These are phyloP conservation scores for Candida germanica DNA, from an alignment of 805 yeast genomes.

Conservation along the genomic window DNA sequence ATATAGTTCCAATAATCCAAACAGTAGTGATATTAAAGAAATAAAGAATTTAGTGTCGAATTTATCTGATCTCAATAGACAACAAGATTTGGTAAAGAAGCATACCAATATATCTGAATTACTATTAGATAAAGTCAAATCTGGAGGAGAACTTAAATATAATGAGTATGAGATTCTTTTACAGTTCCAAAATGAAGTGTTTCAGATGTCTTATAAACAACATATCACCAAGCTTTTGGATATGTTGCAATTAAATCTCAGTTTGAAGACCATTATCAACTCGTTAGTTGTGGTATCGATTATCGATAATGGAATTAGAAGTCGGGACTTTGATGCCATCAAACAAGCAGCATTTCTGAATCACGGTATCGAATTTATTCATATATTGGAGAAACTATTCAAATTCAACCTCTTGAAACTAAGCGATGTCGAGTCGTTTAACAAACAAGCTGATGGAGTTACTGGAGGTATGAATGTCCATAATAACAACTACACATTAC, in stretches of 20 bases:
- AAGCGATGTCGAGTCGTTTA: constrained; percentile 16
- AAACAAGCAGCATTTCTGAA: constrained; percentile 55
- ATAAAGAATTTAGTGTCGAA: constrained; percentile 71
- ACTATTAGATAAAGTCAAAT: constrained; percentile 47
- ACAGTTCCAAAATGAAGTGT: constrained; percentile 67
- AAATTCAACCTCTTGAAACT: constrained; percentile 47
- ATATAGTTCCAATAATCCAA: constrained; percentile 33
- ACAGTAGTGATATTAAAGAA: constrained; percentile 30
- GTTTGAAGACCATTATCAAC: constrained; percentile 45
- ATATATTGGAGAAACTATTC: constrained; percentile 47
- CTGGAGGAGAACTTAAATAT: constrained; percentile 17
- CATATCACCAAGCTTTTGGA: constrained; percentile 30
- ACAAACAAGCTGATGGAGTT: constrained; percentile 26
- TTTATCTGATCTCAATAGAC: constrained; percentile 60
- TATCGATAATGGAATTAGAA: constrained; percentile 65
- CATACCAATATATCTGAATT: constrained; percentile 76
- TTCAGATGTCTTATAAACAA: constrained; percentile 40
- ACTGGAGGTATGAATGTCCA: constrained; percentile 29
- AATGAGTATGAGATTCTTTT: constrained; percentile 44
- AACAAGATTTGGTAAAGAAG: constrained; percentile 64
- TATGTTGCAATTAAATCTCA: constrained; percentile 37
- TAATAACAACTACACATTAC: constrained; percentile 34
- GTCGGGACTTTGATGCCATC: constrained; percentile 55
- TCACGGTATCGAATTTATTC: constrained; percentile 58
- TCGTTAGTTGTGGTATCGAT: constrained; percentile 57